Evolutionary conservation across 2,329 filamentous ascomycete species (phyloP), one percentile per base, ranked within the genome.

Genomic region (Fusarium neocosmosporiellum): DNA sequence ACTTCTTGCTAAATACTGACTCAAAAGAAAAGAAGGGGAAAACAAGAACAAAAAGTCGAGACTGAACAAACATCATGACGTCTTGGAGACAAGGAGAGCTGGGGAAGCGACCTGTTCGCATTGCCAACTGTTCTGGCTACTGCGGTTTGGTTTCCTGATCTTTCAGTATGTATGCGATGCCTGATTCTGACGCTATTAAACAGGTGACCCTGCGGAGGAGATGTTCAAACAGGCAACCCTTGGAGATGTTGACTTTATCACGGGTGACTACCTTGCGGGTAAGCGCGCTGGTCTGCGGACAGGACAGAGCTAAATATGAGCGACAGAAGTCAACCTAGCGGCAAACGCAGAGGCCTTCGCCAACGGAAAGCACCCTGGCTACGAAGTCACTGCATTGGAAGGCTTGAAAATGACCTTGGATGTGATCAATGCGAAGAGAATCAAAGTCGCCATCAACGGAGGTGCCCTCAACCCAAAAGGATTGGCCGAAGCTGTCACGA

Each of bases 391-490:
- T 0, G 77, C 77, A 2, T 67, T 75, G 34, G 72, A 74, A 14
- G 78, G 78, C 5, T 63, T 80, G 34, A 55, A 68, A 24, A 65
- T 73, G 69, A 72, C 78, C 0, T 62, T 80, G 4, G 72, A 78
- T 20, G 87, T 69, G 78, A 83, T 79, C 16, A 66, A 76, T 2
- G 79, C 85, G 57, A 85, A 87, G 67, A 75, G 82, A 0, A 89
- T 90, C 79, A 88, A 87, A 67, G 81, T 90, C 14, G 81, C 89
- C 37, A 81, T 89, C 63, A 90, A 90, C 71, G 88, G 88, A 3
- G 89, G 89, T 1, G 87, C 85, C 3, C 82, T 87, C 18, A 87
- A 90, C 65, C 89, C 89, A 0, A 82, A 82, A 65, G 87, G 84
- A 0, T 74, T 91, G 18, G 86, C 87, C 0, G 73, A 85, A 59